Evolutionary conservation across 768 basidiomycete genomes (phyloP), one percentile per base, ranked within the genome.

Genomic region (Leucocoprinus leucothites): DNA sequence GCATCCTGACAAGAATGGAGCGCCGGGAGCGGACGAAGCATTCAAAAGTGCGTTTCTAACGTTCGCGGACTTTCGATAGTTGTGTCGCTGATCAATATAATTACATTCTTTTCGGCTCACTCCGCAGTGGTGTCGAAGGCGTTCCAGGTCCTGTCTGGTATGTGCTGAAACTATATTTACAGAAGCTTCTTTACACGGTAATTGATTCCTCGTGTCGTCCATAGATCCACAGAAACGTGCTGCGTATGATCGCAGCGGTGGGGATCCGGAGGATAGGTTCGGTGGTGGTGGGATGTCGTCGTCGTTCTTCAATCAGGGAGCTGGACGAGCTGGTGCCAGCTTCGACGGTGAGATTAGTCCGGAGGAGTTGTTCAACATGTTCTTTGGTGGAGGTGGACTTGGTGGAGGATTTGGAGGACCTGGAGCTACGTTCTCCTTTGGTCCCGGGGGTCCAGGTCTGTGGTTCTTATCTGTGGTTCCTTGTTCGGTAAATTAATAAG

Each of bases 281-380:
- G 90, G 91, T 48, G 53, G 53, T 55, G 73, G 81, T 53, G 90
- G 91, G 45, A 46, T 45, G 41, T 84, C 84, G 82, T 71, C 85
- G 34, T 48, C 53, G 7, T 48, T 48, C 18, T 55, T 55, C 9
- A 55, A 48, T 31, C 53, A 48, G 16, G 53, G 53, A 1, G 49
- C 6, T 48, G 46, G 53, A 11, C 53, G 53, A 13, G 18, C 53
- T 13, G 24, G 21, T 19, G 73, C 73, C 8, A 75, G 79, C 1
- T 91, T 87, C 63, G 89, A 91, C 11, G 84, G 84, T 52, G 95
- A 98, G 71, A 75, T 98, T 61, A 94, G 89, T 54, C 94, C 96
- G 4, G 96, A 98, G 71, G 96, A 98, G 56, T 67, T 98, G 53
- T 98, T 98, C 76, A 96, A 98, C 66, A 94, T 96, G 90, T 97